A percentile compares a stretch with the other conserved stretches of the same genome.
These are phyloP conservation scores for Elasticomyces elasticus DNA, from an alignment of 495 filamentous ascomycete genomes.

Conservation along the genomic window DNA sequence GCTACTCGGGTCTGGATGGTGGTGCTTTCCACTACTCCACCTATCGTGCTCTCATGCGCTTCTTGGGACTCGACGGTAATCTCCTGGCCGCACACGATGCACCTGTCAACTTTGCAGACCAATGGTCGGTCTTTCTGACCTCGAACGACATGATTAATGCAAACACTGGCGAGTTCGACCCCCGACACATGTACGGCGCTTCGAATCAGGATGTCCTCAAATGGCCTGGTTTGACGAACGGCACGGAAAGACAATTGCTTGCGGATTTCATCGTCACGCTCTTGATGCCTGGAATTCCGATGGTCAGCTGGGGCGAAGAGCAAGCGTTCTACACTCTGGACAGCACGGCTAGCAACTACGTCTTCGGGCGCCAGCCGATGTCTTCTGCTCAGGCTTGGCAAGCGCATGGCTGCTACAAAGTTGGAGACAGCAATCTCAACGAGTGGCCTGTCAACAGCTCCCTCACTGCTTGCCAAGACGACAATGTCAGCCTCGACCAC, in stretches of 20 bases:
- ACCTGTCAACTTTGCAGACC: slow-evolving; percentile 50
- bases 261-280: slow-evolving; percentile 56
- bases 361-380: slow-evolving; percentile 62
- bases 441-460: slow-evolving; percentile 51
- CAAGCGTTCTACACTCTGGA: slow-evolving; percentile 60
- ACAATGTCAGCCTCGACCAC: slow-evolving; percentile 51
- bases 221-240: slow-evolving; percentile 57
- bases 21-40: slow-evolving; percentile 63
- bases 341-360: slow-evolving; percentile 57
- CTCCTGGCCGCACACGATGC: slow-evolving; percentile 51
- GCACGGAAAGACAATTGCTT: slow-evolving; percentile 52
- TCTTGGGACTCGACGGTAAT: slow-evolving; percentile 55
- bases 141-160: slow-evolving; percentile 59
- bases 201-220: slow-evolving; percentile 70
- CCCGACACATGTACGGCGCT: slow-evolving; percentile 59
- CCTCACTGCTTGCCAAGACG: slow-evolving; percentile 49
- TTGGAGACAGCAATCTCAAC: slow-evolving; percentile 47
- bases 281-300: slow-evolving; percentile 56
- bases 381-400: slow-evolving; percentile 58
- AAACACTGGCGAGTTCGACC: slow-evolving; percentile 58
- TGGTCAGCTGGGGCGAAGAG: slow-evolving; percentile 61
- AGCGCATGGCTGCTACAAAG: slow-evolving; percentile 55
- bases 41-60: slow-evolving; percentile 58
- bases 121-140: slow-evolving; percentile 51
- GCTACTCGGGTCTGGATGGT: slow-evolving; percentile 51